These are phyloP conservation scores for Catunica adiposa DNA, from an alignment of 2,329 filamentous ascomycete species.

Conservation along the genomic window DNA sequence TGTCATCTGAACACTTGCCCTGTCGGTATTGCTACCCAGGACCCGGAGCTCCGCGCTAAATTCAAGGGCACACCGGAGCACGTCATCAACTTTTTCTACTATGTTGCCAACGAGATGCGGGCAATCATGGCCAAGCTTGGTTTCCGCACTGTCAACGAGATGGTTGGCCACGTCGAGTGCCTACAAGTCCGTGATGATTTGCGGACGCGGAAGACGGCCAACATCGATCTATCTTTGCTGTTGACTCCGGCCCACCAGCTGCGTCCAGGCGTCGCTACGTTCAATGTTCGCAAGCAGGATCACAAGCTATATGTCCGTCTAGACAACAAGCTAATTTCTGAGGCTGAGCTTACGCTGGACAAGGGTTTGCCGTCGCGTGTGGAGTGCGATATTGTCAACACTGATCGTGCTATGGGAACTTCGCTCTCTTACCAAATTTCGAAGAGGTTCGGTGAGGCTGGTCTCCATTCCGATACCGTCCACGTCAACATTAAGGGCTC, in stretches of 20 bases:
- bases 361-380: constrained; percentile 86
- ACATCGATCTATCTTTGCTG: constrained; percentile 84
- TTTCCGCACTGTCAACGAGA: constrained; percentile 90
- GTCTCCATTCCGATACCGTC: constrained; percentile 80
- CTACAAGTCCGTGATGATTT: constrained; percentile 79
- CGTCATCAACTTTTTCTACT: constrained; percentile 99
- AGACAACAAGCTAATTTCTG: constrained; percentile 93
- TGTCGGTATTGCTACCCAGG: constrained; percentile 88
- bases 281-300: constrained; percentile 96
- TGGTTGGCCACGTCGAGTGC: constrained; percentile 84
- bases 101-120: constrained; percentile 85
- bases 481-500: constrained; percentile 95
- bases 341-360: constrained; percentile 85
- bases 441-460: constrained; percentile 76
- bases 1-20: constrained; percentile 64
- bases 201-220: constrained; percentile 73
- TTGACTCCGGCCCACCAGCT: constrained; percentile 92
- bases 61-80: constrained; percentile 87
- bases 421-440: constrained; percentile 93
- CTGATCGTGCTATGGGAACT: constrained; percentile 81
- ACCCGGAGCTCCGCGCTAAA: constrained; percentile 85
- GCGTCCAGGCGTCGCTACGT: constrained; percentile 82
- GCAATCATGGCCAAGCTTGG: constrained; percentile 95
- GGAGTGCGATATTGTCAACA: constrained; percentile 93
- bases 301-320: constrained; percentile 83